Evolutionary conservation across 2,329 filamentous ascomycete genomes (phyloP).

Genomic region (Pseudovirgaria hyperparasitica): DNA sequence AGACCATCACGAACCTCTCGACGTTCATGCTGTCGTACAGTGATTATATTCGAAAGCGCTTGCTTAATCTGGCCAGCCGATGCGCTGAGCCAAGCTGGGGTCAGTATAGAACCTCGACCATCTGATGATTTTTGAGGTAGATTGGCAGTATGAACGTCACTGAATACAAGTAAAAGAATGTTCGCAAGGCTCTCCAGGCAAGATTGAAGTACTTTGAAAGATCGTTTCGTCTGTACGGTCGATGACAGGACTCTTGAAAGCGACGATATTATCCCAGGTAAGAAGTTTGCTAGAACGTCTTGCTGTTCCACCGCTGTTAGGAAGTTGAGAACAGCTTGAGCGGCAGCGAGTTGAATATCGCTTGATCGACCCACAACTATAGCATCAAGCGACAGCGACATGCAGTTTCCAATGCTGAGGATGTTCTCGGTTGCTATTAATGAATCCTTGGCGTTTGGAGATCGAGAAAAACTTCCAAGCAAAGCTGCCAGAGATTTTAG

Average conservation of each 20-base stretch:
- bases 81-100: conserved; percentile 60
- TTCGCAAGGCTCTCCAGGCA: conserved; percentile 46
- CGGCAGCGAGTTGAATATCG: conserved; percentile 58
- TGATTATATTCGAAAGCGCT: conserved; percentile 65
- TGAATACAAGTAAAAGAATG: conserved; percentile 32
- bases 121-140: conserved; percentile 22
- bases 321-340: conserved; percentile 50
- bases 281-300: conserved; percentile 68
- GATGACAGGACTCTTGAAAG: conserved; percentile 64
- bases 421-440: conserved; percentile 46
- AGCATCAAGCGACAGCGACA: conserved; percentile 68
- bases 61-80: conserved; percentile 73
- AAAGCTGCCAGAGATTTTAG: conserved; percentile 58
- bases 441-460: conserved; percentile 36
- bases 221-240: conserved; percentile 47
- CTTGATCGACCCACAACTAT: conserved; percentile 51
- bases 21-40: conserved; percentile 58
- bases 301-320: conserved; percentile 54
- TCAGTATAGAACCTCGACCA: too few species aligned
- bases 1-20: conserved; percentile 56
- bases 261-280: conserved; percentile 77
- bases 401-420: conserved; percentile 67
- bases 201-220: conserved; percentile 50
- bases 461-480: conserved; percentile 44
- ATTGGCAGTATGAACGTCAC: conserved; percentile 27